Base-by-base conservation (phyloP, 352 stramenopile genomes). In the Phytophthora ohioensis region DNA sequence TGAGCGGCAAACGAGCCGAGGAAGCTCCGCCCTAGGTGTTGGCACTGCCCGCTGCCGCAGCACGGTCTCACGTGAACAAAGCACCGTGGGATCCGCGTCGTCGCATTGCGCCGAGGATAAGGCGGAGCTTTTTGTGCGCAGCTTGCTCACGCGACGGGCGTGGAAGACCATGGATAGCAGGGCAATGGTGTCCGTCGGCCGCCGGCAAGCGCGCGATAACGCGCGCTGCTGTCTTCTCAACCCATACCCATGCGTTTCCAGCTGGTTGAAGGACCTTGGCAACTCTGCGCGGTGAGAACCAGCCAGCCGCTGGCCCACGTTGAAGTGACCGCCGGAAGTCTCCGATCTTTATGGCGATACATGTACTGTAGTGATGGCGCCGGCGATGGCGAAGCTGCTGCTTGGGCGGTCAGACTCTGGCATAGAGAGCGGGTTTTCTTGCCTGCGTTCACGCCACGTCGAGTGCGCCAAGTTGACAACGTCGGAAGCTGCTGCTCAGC, bases 31-130 rank as follows among this genome's bases (percentile, higher is more conserved):
- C 60, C 42, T 55, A 48, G 7, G 42, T 47, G 42, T 13, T 27
- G 42, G 42, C 27, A 15, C 21, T 27, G 21, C 21, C 21, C 21
- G 21, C 21, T 27, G 42, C 12, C 4, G 43, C 30, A 30, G 13
- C 35, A 17, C 47, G 30, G 51, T 56, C 60, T 55, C 49, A 55
- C n/a, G 49, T 34, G 31, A 54, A 61, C 49, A 39, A 43, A 47
- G 38, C 12, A 39, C 35, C 36, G 58, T 38, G 34, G 34, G 46
- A 65, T 41, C 36, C 35, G n/a, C 52, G 48, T 69, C 43, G 62
- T 69, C 52, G 53, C 35, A 41, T 69, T 62, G 61, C 53, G 52
- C 13, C 17, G 35, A 55, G 41, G 57, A 64, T 64, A 64, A 55
- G 57, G 43, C 32, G 57, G 32, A n/a, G 57, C 31, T 45, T 53